Conservation (phyloP, 306 rosid genomes). For the Vicia villosa region DNA sequence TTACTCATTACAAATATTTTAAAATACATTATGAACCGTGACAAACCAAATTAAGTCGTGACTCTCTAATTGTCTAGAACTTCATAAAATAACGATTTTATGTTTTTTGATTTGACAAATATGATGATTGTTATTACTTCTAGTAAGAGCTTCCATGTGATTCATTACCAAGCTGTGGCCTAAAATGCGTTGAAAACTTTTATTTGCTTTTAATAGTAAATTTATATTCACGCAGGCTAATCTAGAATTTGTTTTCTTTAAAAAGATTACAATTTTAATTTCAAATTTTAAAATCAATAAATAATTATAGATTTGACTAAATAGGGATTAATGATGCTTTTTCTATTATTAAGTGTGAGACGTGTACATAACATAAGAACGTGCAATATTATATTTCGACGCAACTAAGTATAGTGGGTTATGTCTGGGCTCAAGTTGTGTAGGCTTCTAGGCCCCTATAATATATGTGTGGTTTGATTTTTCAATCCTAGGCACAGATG, state of each 20-base stretch:
- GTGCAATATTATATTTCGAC: background rate
- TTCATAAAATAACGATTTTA: background rate
- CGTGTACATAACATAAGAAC: background rate
- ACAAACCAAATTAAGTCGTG: conserved; percentile 2
- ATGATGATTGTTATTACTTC: too few relatives aligned
- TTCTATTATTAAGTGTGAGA: background rate
- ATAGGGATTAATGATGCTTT: background rate
- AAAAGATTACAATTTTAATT: too few relatives aligned
- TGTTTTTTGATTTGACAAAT: too few relatives aligned
- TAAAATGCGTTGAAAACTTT: background rate
- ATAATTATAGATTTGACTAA: background rate
- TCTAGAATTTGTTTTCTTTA: background rate
- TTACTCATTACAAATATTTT: too few relatives aligned
- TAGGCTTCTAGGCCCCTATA: background rate
- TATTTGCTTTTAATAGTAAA: background rate
- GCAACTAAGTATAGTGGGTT: background rate
- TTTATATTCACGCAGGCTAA: background rate
- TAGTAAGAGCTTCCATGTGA: background rate
- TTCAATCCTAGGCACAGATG: background rate
- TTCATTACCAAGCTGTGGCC: background rate
- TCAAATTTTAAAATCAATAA: too few relatives aligned
- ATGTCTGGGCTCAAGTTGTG: background rate
- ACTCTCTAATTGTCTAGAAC: background rate
- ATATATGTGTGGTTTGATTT: background rate
- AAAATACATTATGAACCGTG: too few relatives aligned